Evolutionary conservation across 345 rosid species (phyloP), one percentile per base, ranked within the genome.

Genomic region (Populus alba): DNA sequence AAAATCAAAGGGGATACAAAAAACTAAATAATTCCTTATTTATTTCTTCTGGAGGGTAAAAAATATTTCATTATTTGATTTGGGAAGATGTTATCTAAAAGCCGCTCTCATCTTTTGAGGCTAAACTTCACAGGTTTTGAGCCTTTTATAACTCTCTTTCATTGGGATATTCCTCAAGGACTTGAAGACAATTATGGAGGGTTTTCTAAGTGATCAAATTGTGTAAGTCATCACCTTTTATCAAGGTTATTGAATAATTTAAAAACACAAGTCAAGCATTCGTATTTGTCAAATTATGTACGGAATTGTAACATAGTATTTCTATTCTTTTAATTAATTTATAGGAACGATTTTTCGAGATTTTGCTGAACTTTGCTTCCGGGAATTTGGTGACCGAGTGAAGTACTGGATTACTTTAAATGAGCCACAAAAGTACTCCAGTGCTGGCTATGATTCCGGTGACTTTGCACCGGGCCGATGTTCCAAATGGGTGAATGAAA

Each of bases 401-500:
- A 70, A 43, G 73, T 49, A 70, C 17, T 70, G 73, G 73, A 45
- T 70, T 17, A 70, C 73, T 15, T 25, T 70, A 12, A 71, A 73
- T 59, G 75, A 73, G 25, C 75, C 75, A 37, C 38, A 29, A 25
- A 20, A 45, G 41, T 73, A 9, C 17, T 20, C 31, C 6, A 20
- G 35, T 23, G 25, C 33, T 74, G 87, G 86, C 33, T 84, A 86
- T n/a, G 87, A 82, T 35, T 66, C 65, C 18, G 89, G 89, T 6
- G 73, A 57, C 51, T 74, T 78, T 38, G 87, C 86, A 6, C 86
- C 75, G 71, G 84, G 84, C 49, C 82, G 15, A 76, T 78, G 51
- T 15, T 47, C 51, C 18, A 12, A 12, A 13, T 47, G 51, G 51
- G 18, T 47, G 16, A 47, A 47, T 47, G 51, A 47, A 47, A 47